Percentiles rank a stretch among this genome's conserved stretches.
Conservation (phyloP, 75 land plant genomes). For the Azolla pinnata region DNA sequence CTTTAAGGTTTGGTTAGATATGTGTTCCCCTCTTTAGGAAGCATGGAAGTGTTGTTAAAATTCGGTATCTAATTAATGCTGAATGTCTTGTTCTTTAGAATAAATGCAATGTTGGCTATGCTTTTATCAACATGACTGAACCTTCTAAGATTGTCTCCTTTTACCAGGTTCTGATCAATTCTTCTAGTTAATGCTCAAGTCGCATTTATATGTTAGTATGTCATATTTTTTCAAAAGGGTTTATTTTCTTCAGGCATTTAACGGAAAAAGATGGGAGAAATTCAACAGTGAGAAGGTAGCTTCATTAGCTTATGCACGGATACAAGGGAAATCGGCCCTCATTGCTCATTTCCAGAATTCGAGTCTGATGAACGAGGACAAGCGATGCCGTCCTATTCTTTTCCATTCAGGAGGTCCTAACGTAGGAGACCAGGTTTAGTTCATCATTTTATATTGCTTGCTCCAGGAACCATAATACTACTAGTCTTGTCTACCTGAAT, state of each 20-base stretch:
- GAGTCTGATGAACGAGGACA: constrained; percentile 88
- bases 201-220: not conserved
- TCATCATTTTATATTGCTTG: not conserved
- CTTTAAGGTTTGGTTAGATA: constrained; percentile 5
- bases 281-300: constrained; percentile 93
- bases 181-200: not conserved
- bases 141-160: constrained; percentile 54
- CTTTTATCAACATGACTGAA: constrained; percentile 67
- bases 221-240: not conserved
- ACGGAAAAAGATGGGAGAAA: constrained; percentile 91
- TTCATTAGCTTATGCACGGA: constrained; percentile 76
- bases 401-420: constrained; percentile 63
- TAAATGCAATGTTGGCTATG: constrained; percentile 71
- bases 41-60: not conserved
- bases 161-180: constrained; percentile 35
- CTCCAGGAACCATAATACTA: not conserved
- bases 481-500: not conserved
- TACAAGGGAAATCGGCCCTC: constrained; percentile 78
- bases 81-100: constrained; percentile 20
- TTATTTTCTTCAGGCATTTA: constrained; percentile 41
- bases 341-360: constrained; percentile 83
- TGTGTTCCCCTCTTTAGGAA: no score
- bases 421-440: constrained; percentile 64
- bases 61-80: no score
- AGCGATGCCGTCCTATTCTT: constrained; percentile 78